These are phyloP conservation scores for Dimargaris xerosporica DNA, from an alignment of 192 early-diverging fungal species.

Conservation along the genomic window DNA sequence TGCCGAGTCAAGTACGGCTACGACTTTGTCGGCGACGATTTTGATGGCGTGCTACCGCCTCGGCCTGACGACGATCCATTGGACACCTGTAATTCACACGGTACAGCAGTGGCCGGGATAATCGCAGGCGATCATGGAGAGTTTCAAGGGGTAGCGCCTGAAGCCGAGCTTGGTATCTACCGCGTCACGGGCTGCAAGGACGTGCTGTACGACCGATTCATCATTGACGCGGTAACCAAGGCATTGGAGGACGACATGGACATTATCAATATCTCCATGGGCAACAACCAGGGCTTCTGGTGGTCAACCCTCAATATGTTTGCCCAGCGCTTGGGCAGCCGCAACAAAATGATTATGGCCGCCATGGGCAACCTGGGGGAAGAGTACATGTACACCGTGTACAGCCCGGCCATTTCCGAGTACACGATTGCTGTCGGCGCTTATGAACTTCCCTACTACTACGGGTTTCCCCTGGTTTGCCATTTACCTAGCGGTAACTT, in stretches of 20 bases:
- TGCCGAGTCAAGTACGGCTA: constrained; percentile 36
- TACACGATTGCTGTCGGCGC: constrained; percentile 44
- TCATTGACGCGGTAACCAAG: constrained; percentile 42
- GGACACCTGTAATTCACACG: constrained; percentile 43
- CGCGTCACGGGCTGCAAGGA: constrained; percentile 35
- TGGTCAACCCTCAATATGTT: constrained; percentile 31
- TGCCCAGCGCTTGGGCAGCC: constrained; percentile 23
- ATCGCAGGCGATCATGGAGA: constrained; percentile 25
- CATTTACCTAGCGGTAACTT: neutral
- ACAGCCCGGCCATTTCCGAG: constrained; percentile 29
- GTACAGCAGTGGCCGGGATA: constrained; percentile 52
- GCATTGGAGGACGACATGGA: constrained; percentile 27
- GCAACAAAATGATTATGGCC: constrained; percentile 42
- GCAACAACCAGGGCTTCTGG: constrained; percentile 33
- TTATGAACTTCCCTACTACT: neutral
- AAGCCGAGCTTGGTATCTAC: constrained; percentile 47
- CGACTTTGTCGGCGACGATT: constrained; percentile 14
- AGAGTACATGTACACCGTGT: constrained; percentile 34
- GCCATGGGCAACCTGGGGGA: constrained; percentile 65
- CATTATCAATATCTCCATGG: constrained; percentile 51
- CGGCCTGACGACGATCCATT: constrained; percentile 30
- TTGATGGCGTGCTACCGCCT: neutral
- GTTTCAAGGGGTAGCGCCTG: constrained; percentile 40
- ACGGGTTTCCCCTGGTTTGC: neutral
- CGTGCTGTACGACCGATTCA: constrained; percentile 28